Conservation (phyloP, 805 yeast genomes). For the Barnettozyma sucrosica region DNA sequence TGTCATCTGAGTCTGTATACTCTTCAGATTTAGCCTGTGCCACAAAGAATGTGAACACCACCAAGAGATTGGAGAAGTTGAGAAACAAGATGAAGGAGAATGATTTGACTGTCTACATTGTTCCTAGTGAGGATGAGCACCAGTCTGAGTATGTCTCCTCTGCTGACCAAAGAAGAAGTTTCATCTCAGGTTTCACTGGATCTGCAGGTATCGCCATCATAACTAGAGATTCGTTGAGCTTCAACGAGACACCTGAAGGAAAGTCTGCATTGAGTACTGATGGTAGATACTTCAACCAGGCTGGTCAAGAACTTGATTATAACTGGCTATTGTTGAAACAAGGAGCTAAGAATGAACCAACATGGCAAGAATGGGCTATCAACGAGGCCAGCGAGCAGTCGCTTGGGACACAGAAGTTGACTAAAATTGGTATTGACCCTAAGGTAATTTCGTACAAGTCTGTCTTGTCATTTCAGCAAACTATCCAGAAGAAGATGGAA, state of each 20-base stretch:
- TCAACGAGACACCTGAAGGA: conserved; percentile 43
- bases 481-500: conserved; percentile 25
- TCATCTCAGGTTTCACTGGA: conserved; percentile 85
- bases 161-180: conserved; percentile 78
- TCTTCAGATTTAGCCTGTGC: conserved; percentile 35
- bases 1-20: conserved; percentile 30
- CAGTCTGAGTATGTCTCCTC: conserved; percentile 83
- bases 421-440: conserved; percentile 79
- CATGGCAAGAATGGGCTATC: conserved; percentile 79
- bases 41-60: conserved; percentile 46
- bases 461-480: conserved; percentile 25
- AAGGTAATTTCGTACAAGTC: conserved; percentile 50
- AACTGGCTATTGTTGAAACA: conserved; percentile 81
- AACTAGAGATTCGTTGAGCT: conserved; percentile 41
- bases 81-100: conserved; percentile 59
- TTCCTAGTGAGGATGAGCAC: conserved; percentile 91
- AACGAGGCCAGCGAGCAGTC: conserved; percentile 44
- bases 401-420: conserved; percentile 34
- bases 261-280: conserved; percentile 85
- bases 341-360: conserved; percentile 61
- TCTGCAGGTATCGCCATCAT: conserved; percentile 91
- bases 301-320: conserved; percentile 70
- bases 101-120: conserved; percentile 65
- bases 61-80: conserved; percentile 51
- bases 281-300: conserved; percentile 92